Conservation (phyloP, 2,329 filamentous ascomycete genomes). For the Fusarium keratoplasticum region DNA sequence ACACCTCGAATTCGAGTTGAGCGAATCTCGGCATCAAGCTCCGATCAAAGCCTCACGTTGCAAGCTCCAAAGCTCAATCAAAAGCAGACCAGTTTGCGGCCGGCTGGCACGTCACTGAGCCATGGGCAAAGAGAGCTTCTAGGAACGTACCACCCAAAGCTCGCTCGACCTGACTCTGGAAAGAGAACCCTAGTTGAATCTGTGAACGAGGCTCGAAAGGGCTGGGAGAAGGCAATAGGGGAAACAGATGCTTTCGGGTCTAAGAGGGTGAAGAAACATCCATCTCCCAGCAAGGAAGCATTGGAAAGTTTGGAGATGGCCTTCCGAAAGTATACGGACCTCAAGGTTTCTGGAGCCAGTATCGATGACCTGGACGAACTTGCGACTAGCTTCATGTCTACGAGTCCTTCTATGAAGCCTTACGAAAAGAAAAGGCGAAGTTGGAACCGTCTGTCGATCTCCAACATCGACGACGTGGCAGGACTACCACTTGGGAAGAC, state of each 20-base stretch:
- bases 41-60: conserved; percentile 22
- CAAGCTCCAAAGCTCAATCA: conserved; percentile 10
- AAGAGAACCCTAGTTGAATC: conserved; percentile 14
- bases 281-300: conserved; percentile 57
- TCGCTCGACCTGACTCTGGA: neutral
- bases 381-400: conserved; percentile 29
- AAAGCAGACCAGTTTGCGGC: neutral
- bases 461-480: conserved; percentile 27
- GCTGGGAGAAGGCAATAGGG: neutral
- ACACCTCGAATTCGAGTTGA: conserved; percentile 50
- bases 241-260: neutral
- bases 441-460: conserved; percentile 16
- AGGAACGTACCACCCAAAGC: neutral
- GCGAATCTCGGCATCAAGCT: conserved; percentile 28
- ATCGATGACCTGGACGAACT: conserved; percentile 48
- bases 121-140: neutral
- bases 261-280: conserved; percentile 56
- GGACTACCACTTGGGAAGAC: conserved; percentile 3
- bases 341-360: conserved; percentile 26
- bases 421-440: conserved; percentile 48
- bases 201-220: conserved; percentile 11
- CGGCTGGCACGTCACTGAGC: neutral
- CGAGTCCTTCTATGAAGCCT: conserved; percentile 27
- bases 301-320: conserved; percentile 53
- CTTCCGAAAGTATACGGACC: conserved; percentile 48